Evolutionary conservation across 1,284 basidiomycete genomes (phyloP), one percentile per base, ranked within the genome.

Genomic region (Ganoderma lingzhi): DNA sequence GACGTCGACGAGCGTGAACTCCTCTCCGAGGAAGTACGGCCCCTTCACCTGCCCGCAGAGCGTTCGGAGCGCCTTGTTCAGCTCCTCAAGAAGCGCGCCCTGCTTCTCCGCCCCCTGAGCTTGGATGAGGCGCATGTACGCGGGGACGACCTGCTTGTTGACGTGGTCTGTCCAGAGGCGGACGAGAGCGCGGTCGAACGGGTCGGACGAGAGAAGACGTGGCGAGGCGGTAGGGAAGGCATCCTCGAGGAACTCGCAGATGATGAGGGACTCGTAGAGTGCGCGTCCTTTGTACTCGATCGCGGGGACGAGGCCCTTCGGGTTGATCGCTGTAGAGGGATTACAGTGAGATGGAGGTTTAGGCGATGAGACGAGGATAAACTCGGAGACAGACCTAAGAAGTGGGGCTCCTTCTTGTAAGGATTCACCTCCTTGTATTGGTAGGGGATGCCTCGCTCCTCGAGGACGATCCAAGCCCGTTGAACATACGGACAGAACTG

Each of bases 401-500:
- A 88, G 60, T 88, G 83, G 41, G 86, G 81, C 70, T 90, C 90
- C 74, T 92, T 92, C 80, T 87, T 87, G 82, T 92, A 92, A 0
- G 90, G 90, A 76, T 93, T 92, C 28, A 90, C 86, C 76, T 92
- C 88, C 70, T 85, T 85, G 76, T 89, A 90, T 72, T 90, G 87
- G 75, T 91, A 91, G 1, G 86, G 86, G 41, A 91, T 87, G 0
- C 84, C 84, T 69, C 84, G 86, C 74, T 91, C 89, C 74, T 92
- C 90, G n/a, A 93, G 82, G 0, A 85, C 78, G 60, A 92, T 88
- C 91, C 91, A 93, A 2, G 82, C 83, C n/a, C 90, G 82, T 73
- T 91, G 90, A 6, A 89, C 89, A 71, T 84, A 93, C 0, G 90
- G 91, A 73, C 91, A 92, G 78, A 92, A 92, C 88, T 89, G 23